A percentile compares a stretch with the other conserved stretches of the same genome.
Conservation (phyloP, 2,329 filamentous ascomycete genomes). For the Pyrenophora seminiperda region DNA sequence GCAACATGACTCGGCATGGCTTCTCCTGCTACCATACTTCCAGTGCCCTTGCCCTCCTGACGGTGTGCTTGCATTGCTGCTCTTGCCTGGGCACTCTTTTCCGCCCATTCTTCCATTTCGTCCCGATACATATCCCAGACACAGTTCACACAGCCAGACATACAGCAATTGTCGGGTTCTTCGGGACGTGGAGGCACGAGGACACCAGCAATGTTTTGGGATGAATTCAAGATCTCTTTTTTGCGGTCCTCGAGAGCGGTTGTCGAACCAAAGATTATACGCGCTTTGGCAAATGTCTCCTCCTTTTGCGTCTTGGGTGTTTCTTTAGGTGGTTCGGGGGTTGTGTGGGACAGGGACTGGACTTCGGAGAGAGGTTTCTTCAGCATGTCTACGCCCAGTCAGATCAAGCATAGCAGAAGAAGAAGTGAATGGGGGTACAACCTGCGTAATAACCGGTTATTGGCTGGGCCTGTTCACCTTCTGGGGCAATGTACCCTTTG, state of each 20-base stretch:
- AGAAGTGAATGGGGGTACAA: slow-evolving; percentile 11
- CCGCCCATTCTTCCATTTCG: slow-evolving; percentile 87
- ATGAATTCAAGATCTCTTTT: slow-evolving; percentile 63
- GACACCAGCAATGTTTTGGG: slow-evolving; percentile 74
- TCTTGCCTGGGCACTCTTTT: slow-evolving; percentile 67
- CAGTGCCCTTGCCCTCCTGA: slow-evolving; percentile 35
- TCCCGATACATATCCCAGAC: slow-evolving; percentile 93
- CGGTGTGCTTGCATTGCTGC: slow-evolving; percentile 51
- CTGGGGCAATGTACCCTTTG: slow-evolving; percentile 44
- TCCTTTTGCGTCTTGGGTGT: slow-evolving; percentile 56
- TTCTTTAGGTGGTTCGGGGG: slow-evolving; percentile 43
- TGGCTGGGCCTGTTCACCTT: slow-evolving; percentile 47
- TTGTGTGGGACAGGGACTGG: slow-evolving; percentile 41
- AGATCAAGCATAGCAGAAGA: slow-evolving; percentile 1
- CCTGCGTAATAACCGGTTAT: slow-evolving; percentile 48
- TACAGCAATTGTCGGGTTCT: slow-evolving; percentile 98
- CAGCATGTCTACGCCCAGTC: slow-evolving; percentile 45
- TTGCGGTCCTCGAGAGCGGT: slow-evolving; percentile 73
- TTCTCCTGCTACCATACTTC: slow-evolving; percentile 44
- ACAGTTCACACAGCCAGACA: slow-evolving; percentile 97
- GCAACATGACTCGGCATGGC: slow-evolving; percentile 56
- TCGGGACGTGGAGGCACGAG: slow-evolving; percentile 80
- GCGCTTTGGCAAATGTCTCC: slow-evolving; percentile 61
- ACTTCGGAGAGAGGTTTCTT: slow-evolving; percentile 35
- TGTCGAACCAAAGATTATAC: slow-evolving; percentile 81